phyloP scores from a whole-genome alignment of 495 filamentous ascomycete species.

The Hypoxylon perforatum region DNA sequence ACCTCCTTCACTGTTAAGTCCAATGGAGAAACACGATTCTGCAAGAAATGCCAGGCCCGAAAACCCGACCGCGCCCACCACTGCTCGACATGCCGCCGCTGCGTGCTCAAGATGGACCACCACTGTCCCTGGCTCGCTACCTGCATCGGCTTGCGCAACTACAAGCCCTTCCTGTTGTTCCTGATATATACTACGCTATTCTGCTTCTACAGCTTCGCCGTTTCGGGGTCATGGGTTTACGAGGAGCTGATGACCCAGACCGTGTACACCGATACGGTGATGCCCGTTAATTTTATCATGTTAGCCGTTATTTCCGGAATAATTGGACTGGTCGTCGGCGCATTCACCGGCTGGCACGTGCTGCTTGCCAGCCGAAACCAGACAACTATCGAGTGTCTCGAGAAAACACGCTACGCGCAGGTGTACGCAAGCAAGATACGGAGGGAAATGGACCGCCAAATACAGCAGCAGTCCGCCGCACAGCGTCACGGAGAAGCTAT shows the following conservation, averaged over 20 bases:
- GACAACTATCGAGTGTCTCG: slow-evolving; percentile 94
- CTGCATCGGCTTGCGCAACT: slow-evolving; percentile 92
- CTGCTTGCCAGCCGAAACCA: slow-evolving; percentile 78
- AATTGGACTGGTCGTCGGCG: slow-evolving; percentile 86
- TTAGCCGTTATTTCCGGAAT: slow-evolving; percentile 88
- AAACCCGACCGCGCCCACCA: slow-evolving; percentile 98
- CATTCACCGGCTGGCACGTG: slow-evolving; percentile 95
- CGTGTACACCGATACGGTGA: slow-evolving; percentile 70
- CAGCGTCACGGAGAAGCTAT: slow-evolving; percentile 60
- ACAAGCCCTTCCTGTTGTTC: slow-evolving; percentile 95
- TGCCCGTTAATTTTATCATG: slow-evolving; percentile 91
- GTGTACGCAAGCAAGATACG: slow-evolving; percentile 61
- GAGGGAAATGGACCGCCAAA: too few relatives aligned
- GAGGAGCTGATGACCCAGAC: slow-evolving; percentile 76
- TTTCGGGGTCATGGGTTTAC: slow-evolving; percentile 82
- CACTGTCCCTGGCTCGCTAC: slow-evolving; percentile 98
- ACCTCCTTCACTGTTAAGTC: slow-evolving; percentile 91
- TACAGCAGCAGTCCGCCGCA: slow-evolving; percentile 60
- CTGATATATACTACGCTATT: slow-evolving; percentile 90
- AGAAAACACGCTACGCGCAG: slow-evolving; percentile 89
- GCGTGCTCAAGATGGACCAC: slow-evolving; percentile 99
- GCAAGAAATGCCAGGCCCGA: slow-evolving; percentile 93
- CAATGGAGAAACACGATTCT: slow-evolving; percentile 84
- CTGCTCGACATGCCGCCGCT: slow-evolving; percentile 90
- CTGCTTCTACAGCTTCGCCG: slow-evolving; percentile 81